phyloP scores from a whole-genome alignment of 225 moss, liverwort and hornwort genomes.

The Marchantia polymorpha region DNA sequence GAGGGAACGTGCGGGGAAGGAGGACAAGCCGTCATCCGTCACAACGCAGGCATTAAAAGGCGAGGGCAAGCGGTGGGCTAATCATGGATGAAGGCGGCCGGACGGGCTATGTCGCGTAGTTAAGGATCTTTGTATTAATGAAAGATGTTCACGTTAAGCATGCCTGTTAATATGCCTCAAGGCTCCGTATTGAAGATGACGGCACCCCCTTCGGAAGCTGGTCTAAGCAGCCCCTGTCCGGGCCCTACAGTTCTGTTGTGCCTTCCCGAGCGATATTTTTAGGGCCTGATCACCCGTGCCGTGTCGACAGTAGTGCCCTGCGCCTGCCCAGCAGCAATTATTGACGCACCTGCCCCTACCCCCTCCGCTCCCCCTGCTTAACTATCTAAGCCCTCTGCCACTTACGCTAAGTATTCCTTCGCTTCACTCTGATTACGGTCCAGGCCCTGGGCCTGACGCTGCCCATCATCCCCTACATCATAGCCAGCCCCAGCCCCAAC shows the following conservation, averaged over 20 bases:
- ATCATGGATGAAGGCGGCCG: slow-evolving; percentile 13
- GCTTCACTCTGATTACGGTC: not conserved
- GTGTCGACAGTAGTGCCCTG: slow-evolving; percentile 18
- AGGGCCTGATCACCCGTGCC: slow-evolving; percentile 17
- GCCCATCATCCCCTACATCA: not conserved
- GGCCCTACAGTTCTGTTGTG: slow-evolving; percentile 1
- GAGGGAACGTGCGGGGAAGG: slow-evolving; percentile 4
- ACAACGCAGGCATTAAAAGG: not conserved
- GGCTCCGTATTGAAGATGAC: slow-evolving; percentile 7
- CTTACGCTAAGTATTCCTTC: slow-evolving; percentile 10
- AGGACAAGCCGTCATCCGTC: not conserved
- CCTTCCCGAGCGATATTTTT: slow-evolving; percentile 6
- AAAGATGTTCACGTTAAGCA: slow-evolving; percentile 14
- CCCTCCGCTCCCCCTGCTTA: not conserved
- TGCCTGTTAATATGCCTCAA: slow-evolving; percentile 7
- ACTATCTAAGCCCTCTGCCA: not conserved
- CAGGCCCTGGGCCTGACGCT: not conserved
- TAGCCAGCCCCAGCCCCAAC: not conserved
- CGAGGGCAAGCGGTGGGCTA: slow-evolving; percentile 2
- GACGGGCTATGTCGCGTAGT: slow-evolving; percentile 16
- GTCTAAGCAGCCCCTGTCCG: slow-evolving; percentile 8
- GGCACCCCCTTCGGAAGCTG: not conserved
- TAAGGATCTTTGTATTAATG: slow-evolving; percentile 16
- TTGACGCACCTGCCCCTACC: not conserved
- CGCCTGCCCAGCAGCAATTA: slow-evolving; percentile 6